phyloP scores from a whole-genome alignment of 2,329 filamentous ascomycete genomes.

The Aspergillus candidus region DNA sequence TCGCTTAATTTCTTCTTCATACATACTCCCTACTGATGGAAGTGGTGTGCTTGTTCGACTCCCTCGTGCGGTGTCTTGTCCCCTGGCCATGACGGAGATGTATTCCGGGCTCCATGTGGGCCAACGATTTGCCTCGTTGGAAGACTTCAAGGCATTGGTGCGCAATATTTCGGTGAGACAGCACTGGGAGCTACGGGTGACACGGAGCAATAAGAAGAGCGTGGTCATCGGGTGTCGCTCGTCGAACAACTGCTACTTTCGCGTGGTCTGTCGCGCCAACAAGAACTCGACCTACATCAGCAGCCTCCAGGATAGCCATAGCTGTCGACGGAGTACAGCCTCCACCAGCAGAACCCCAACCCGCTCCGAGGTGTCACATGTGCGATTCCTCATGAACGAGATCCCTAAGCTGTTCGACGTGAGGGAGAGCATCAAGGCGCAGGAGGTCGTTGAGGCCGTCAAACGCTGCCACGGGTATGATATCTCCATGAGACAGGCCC shows the following conservation, averaged over 20 bases:
- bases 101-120: constrained; percentile 35
- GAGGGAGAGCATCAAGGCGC: constrained; percentile 30
- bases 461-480: constrained; percentile 38
- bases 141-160: constrained; percentile 35
- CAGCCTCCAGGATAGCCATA: constrained; percentile 35
- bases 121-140: constrained; percentile 34
- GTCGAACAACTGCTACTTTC: constrained; percentile 34
- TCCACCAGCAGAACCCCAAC: constrained; percentile 28
- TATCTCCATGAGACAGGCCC: constrained; percentile 35
- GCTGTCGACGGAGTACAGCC: constrained; percentile 27
- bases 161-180: constrained; percentile 37
- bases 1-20: too few relatives aligned
- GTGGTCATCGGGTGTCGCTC: constrained; percentile 38
- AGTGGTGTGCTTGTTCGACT: constrained; percentile 13
- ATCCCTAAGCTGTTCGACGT: constrained; percentile 38
- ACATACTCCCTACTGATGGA: constrained; percentile 20
- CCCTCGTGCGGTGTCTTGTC: constrained; percentile 8
- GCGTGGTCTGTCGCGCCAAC: constrained; percentile 36
- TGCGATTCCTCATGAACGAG: constrained; percentile 33
- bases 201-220: constrained; percentile 37
- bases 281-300: constrained; percentile 38
- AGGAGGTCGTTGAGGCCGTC: constrained; percentile 36
- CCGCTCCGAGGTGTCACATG: constrained; percentile 37
- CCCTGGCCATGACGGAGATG: constrained; percentile 31
- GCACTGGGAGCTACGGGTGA: constrained; percentile 37